Conservation (phyloP, 2,329 filamentous ascomycete genomes). For the Fusarium austroafricanum region DNA sequence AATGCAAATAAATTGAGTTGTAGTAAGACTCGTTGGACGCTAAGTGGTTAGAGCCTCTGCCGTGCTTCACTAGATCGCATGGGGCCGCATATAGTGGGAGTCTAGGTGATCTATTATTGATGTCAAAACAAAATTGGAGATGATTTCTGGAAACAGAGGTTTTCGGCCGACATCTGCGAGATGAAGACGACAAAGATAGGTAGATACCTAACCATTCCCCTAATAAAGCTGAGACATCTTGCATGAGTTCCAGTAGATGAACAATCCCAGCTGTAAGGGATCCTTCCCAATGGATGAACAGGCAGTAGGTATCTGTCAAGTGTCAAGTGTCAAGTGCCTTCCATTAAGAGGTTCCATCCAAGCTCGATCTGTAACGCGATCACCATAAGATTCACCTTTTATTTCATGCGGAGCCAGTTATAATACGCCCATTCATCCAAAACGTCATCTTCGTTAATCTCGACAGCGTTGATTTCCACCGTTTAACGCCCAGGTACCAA, state of each 20-base stretch:
- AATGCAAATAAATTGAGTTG: conserved; percentile 37
- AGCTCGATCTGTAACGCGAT: conserved; percentile 9
- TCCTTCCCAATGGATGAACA: conserved; percentile 8
- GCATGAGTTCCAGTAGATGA: conserved; percentile 1
- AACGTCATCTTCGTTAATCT: neutral
- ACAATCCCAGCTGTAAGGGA: conserved; percentile 16
- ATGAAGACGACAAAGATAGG: neutral
- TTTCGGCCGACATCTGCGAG: neutral
- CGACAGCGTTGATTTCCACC: neutral
- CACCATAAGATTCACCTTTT: conserved; percentile 7
- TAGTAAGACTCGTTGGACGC: conserved; percentile 19
- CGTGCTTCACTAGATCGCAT: neutral
- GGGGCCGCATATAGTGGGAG: neutral
- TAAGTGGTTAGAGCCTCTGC: conserved; percentile 31
- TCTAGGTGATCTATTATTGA: neutral
- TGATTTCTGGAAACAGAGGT: neutral
- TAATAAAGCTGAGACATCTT: conserved; percentile 1
- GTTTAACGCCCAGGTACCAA: neutral
- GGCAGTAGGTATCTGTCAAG: neutral
- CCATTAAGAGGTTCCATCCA: neutral
- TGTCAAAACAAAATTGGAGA: neutral
- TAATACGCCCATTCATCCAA: neutral
- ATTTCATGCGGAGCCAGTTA: neutral
- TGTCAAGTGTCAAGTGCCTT: neutral
- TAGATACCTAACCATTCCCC: neutral